A percentile compares a stretch with the other conserved stretches of the same genome.
These are phyloP conservation scores for Podila clonocystis DNA, from an alignment of 192 early-diverging fungal species.

Conservation along the genomic window DNA sequence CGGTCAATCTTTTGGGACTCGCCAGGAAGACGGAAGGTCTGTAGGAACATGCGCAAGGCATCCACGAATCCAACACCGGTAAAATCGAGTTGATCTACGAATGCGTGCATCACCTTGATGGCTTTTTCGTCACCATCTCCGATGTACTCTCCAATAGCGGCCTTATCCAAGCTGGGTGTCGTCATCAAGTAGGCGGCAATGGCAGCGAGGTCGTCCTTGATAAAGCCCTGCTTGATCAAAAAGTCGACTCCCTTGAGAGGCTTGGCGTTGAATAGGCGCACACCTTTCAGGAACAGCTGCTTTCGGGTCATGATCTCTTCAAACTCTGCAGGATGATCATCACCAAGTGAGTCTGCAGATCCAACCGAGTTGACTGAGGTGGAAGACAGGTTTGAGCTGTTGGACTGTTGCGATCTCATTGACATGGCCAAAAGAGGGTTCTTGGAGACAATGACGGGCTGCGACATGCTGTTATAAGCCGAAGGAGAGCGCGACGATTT, in stretches of 20 bases:
- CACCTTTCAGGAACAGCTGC: conserved; percentile 79
- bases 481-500: conserved; percentile 9
- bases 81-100: conserved; percentile 91
- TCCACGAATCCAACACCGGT: conserved; percentile 76
- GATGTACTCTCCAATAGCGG: conserved; percentile 90
- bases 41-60: conserved; percentile 86
- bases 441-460: conserved; percentile 57
- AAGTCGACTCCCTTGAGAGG: conserved; percentile 89
- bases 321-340: conserved; percentile 90
- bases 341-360: conserved; percentile 48
- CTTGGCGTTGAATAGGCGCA: conserved; percentile 86
- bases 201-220: conserved; percentile 75
- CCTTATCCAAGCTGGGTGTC: conserved; percentile 86
- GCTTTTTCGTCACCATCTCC: conserved; percentile 92
- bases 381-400: conserved; percentile 47
- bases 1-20: conserved; percentile 96
- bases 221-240: conserved; percentile 76
- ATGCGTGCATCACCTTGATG: conserved; percentile 94
- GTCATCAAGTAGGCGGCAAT: conserved; percentile 79
- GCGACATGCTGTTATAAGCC: conserved; percentile 46
- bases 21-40: conserved; percentile 91
- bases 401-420: conserved; percentile 35
- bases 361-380: conserved; percentile 49
- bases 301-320: conserved; percentile 87
- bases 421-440: conserved; percentile 52